Conservation (phyloP, 352 stramenopile genomes). For the Hyaloperonospora arabidopsidis region DNA sequence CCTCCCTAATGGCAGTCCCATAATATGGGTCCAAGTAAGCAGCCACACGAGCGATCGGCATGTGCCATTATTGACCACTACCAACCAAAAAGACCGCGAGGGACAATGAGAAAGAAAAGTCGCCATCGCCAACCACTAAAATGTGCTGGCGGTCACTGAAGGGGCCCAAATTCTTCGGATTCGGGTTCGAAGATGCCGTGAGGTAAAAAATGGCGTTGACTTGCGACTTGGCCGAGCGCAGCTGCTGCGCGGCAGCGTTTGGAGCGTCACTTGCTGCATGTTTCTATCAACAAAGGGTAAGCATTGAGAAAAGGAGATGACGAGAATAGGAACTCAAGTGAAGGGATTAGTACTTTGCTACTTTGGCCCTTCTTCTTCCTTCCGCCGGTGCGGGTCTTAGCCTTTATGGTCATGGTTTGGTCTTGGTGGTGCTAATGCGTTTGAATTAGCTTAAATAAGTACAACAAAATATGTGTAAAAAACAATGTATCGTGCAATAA, state of each 20-base stretch:
- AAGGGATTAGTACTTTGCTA: conserved; percentile 17
- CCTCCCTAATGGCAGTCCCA: conserved; percentile 34
- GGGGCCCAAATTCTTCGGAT: conserved; percentile 69
- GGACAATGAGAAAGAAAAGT: conserved; percentile 77
- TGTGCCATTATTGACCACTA: conserved; percentile 11
- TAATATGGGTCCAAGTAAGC: neutral
- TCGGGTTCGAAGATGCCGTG: conserved; percentile 68
- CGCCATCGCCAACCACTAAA: conserved; percentile 77
- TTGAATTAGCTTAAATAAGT: too few species aligned
- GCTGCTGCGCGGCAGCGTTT: conserved; percentile 16
- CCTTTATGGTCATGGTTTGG: too few species aligned
- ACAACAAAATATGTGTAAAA: too few species aligned
- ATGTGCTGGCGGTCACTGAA: conserved; percentile 72
- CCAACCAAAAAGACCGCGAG: conserved; percentile 58
- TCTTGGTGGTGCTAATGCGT: too few species aligned
- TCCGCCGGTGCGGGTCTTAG: conserved; percentile 9
- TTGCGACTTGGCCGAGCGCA: conserved; percentile 45
- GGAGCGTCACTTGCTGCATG: conserved; percentile 2
- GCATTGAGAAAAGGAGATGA: neutral
- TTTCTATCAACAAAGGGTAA: conserved; percentile 15
- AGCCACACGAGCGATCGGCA: neutral
- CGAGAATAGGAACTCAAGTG: neutral
- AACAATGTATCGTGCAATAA: too few species aligned
- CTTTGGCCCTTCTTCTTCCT: conserved; percentile 26
- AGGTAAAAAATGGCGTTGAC: conserved; percentile 63